Evolutionary conservation across 2,329 filamentous ascomycete species (phyloP).

Genomic region (Clonostachys rhizophaga): DNA sequence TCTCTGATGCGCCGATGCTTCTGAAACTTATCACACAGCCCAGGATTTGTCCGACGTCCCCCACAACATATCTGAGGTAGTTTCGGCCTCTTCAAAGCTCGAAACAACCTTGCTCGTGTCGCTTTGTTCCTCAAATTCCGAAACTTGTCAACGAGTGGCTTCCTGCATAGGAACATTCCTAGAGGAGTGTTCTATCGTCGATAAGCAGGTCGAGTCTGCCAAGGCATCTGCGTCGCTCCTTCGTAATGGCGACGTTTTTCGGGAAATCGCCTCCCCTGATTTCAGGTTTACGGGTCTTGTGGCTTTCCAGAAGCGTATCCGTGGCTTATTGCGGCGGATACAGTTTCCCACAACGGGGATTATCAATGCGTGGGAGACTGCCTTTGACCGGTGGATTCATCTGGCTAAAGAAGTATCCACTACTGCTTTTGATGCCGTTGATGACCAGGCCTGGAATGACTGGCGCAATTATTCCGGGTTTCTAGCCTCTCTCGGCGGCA

Average conservation of each 20-base stretch:
- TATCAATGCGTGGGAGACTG: conserved; percentile 60
- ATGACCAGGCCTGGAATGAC: conserved; percentile 53
- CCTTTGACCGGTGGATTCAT: conserved; percentile 61
- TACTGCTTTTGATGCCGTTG: conserved; percentile 41
- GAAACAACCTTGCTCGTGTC: conserved; percentile 61
- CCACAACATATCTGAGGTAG: conserved; percentile 50
- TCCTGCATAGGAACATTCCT: conserved; percentile 57
- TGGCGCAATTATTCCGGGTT: conserved; percentile 70
- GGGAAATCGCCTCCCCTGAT: conserved; percentile 56
- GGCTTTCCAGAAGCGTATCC: conserved; percentile 64
- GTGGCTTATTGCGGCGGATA: conserved; percentile 54
- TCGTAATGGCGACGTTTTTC: conserved; percentile 56
- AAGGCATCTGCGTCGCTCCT: conserved; percentile 49
- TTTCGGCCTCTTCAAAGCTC: conserved; percentile 45
- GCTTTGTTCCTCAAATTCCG: conserved; percentile 61
- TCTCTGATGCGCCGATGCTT: not conserved
- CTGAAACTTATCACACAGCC: not conserved
- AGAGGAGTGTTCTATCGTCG: conserved; percentile 54
- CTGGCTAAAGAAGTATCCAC: conserved; percentile 59
- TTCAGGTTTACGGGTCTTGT: conserved; percentile 66
- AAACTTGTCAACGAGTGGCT: conserved; percentile 60
- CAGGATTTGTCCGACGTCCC: conserved; percentile 51
- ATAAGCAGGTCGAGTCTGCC: conserved; percentile 41
- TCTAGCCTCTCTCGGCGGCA: conserved; percentile 60
- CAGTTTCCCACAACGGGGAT: conserved; percentile 62